Evolutionary conservation across 805 yeast genomes (phyloP), one percentile per base, ranked within the genome.

Genomic region (Cyberlindnera xishuangbannaensis): DNA sequence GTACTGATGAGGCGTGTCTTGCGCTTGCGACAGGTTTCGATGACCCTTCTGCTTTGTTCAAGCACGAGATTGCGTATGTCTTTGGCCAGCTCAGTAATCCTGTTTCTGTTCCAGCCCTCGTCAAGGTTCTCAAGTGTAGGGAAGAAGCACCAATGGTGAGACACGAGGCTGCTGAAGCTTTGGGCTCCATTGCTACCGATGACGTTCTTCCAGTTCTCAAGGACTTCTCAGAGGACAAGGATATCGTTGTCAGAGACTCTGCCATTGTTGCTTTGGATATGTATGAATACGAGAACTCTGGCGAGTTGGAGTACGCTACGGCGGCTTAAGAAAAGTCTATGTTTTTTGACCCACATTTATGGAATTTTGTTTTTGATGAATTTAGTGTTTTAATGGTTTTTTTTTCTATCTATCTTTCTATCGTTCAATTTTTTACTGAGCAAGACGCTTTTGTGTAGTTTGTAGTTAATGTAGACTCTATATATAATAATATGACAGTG

Each of bases 141-240:
- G 54, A 62, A 12, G 96, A 92, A 65, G 97, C 95, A 33, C 95
- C 94, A 44, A 92, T 92, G 99, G 98, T 94, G 21, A 82, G 99
- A 65, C 99, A 92, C 58, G 99, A 92, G 65, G 98, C 97, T 38
- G 98, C 97, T 17, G 99, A 92, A 65, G 98, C 98, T 17, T 71
- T 94, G 50, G 98, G 98, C 18, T 76, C 95, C 18, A 92, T 92
- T 56, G 97, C 96, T 18, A 85, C 97, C 8, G 95, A 85, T 51
- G 97, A 90, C 39, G 95, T 90, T 24, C 69, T 90, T 45, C 96
- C 97, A 12, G 81, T 92, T 22, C 73, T 94, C 53, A 73, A 83
- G 57, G 65, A 77, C 28, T 83, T 83, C 58, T 71, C 88, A 50
- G 67, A 74, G 46, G 98, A 92, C 58, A 68, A 74, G 40, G 96